phyloP scores from a whole-genome alignment of 345 rosid species.

The Pistacia vera region DNA sequence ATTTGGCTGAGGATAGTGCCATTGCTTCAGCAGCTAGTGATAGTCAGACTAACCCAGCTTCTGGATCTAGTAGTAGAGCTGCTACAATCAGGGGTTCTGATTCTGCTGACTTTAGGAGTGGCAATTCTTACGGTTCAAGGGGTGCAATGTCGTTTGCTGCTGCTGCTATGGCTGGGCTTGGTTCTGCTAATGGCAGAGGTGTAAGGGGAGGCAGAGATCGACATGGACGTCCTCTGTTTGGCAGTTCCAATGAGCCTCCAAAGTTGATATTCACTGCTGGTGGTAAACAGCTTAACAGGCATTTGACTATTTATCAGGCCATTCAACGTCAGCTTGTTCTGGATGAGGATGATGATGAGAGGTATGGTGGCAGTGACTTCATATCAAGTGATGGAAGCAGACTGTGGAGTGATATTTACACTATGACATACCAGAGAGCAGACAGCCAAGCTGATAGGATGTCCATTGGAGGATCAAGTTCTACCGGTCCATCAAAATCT shows the following conservation, averaged over 20 bases:
- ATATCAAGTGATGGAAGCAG: slow-evolving; percentile 89
- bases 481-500: slow-evolving; percentile 51
- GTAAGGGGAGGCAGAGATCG: slow-evolving; percentile 89
- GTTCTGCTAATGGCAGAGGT: slow-evolving; percentile 91
- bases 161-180: slow-evolving; percentile 98
- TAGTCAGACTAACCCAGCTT: slow-evolving; percentile 58
- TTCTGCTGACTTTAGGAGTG: slow-evolving; percentile 72
- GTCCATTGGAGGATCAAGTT: slow-evolving; percentile 66
- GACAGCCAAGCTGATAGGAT: slow-evolving; percentile 75
- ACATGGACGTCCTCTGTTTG: slow-evolving; percentile 70
- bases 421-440: slow-evolving; percentile 86
- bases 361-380: slow-evolving; percentile 79
- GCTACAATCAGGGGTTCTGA: slow-evolving; percentile 70
- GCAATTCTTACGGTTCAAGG: slow-evolving; percentile 75
- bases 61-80: slow-evolving; percentile 85
- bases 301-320: slow-evolving; percentile 98
- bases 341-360: slow-evolving; percentile 93
- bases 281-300: slow-evolving; percentile 89
- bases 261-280: slow-evolving; percentile 81
- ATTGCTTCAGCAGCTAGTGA: slow-evolving; percentile 52
- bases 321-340: slow-evolving; percentile 89
- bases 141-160: slow-evolving; percentile 99
- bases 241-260: slow-evolving; percentile 76
- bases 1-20: slow-evolving; percentile 65
- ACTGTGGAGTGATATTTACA: slow-evolving; percentile 87